Conservation (phyloP, 73 alveolate species). For the Paramecium sonneborni region DNA sequence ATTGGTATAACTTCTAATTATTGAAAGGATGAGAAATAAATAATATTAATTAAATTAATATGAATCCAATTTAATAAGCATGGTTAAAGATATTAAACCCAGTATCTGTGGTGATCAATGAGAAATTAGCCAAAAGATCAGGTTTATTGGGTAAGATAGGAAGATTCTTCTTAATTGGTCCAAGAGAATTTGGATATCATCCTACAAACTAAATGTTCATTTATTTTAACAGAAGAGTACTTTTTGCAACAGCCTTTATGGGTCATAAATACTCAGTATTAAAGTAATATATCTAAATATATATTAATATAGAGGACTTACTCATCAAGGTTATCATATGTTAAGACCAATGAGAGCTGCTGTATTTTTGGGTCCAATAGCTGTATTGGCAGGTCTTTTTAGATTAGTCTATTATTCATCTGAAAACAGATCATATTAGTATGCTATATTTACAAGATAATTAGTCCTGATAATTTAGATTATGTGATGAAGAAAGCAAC, state of each 20-base stretch:
- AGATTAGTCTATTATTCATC: slow-evolving; percentile 50
- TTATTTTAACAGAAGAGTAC: slow-evolving; percentile 56
- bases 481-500: slow-evolving; percentile 64
- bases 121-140: slow-evolving; percentile 65
- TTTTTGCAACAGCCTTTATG: slow-evolving; percentile 48
- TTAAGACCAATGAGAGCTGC: slow-evolving; percentile 60
- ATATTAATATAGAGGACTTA: not conserved
- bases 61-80: slow-evolving; percentile 69
- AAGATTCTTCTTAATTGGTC: slow-evolving; percentile 67
- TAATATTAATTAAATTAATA: slow-evolving; percentile 26
- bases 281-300: not conserved
- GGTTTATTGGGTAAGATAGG: slow-evolving; percentile 67
- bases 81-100: slow-evolving; percentile 63
- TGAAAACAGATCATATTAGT: slow-evolving; percentile 62
- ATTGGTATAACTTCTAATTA: not conserved
- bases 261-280: slow-evolving; percentile 66
- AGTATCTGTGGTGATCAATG: slow-evolving; percentile 49
- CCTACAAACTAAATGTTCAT: slow-evolving; percentile 59
- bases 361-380: slow-evolving; percentile 50
- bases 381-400: slow-evolving; percentile 59
- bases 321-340: slow-evolving; percentile 67
- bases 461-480: slow-evolving; percentile 65
- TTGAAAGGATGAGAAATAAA: not conserved
- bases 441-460: not conserved
- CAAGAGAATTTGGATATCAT: slow-evolving; percentile 69